Base-by-base conservation (phyloP, 441 rosid species). In the Biscutella laevigata region DNA sequence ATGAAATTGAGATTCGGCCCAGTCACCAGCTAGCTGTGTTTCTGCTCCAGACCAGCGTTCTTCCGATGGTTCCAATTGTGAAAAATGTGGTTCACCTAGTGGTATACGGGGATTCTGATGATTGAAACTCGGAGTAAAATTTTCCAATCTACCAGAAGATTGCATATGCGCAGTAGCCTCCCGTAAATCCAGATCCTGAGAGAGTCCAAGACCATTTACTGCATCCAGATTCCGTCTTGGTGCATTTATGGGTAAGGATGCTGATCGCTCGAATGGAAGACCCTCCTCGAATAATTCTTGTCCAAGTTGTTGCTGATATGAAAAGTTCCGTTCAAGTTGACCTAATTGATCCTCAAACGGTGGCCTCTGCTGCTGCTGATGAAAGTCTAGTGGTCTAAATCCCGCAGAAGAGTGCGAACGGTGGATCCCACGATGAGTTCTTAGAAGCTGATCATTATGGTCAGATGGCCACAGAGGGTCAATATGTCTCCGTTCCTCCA, bases 381-480 rank as follows among this genome's bases (percentile, higher is more conserved):
- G 74, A 41, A 72, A 61, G 46, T 80, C 80, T 50, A 66, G 34
- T 2, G 75, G 77, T 62, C 68, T 69, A 51, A 71, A 66, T 33
- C 82, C 76, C 0, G 24, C 22, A 15, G 81, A 69, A 30, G 81
- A 52, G 25, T 53, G 67, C 2, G 65, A 61, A 20, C 62, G 76
- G 28, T 65, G 61, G 39, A 62, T 39, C 57, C 68, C 73, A 65
- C 58, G 10, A 42, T 65, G 74, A 61, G 35, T 71, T 57, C 78
- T 53, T 21, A 71, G 66, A 63, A 71, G 62, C 67, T 65, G 81
- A 70, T 74, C 75, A 10, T 64, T 53, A 48, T 70, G 77, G 46
- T 74, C 79, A 37, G 68, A 67, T 36, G 73, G 79, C 86, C 86
- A 77, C 15, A 68, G 42, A 56, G 81, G 76, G 22, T 73, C 83